Evolutionary conservation across 2,329 filamentous ascomycete genomes (phyloP), one percentile per base, ranked within the genome.

Genomic region (Dactylellina parvicollis): DNA sequence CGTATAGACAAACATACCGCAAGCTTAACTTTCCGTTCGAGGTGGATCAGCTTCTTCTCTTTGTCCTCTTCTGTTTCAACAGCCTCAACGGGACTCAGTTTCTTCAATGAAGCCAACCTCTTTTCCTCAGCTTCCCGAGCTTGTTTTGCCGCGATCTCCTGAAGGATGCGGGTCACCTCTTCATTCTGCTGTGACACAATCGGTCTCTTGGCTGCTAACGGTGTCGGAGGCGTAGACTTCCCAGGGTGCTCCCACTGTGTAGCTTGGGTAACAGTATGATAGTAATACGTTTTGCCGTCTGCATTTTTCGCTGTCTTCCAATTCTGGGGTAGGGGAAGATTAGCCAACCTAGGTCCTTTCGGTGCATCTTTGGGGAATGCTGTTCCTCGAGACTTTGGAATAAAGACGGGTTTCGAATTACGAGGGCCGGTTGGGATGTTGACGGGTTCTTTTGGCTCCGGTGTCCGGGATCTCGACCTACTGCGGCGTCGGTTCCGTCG

Each of bases 321-420:
- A 32, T 60, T 50, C 4, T 24, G 36, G 2, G 69, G 69, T 0
- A 73, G 60, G 30, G 54, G 46, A 34, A 66, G 16, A 24, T 61
- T 65, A 3, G 52, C 44, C 2, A 60, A 9, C 14, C 60, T 26
- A 9, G 69, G 69, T 2, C 69, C 69, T 24, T 66, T 73, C 2
- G 69, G 69, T 5, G 69, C 69, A 20, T 73, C 69, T 30, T 73
- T 73, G 2, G 69, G 69, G 55, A 54, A 73, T 2, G 60, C 47
- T n/a, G n/a, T n/a, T n/a, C n/a, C n/a, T 12, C 60, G 46, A 2
- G 54, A 22, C 22, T 66, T 73, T 24, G 69, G 69, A 10, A 73
- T 73, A n/a, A 46, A 66, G 5, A 24, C 32, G 5, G 69, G 69
- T 26, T 73, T 73, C 1, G 69, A 73, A 9, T 57, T 46, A 5